Evolutionary conservation across 768 basidiomycete species (phyloP), one percentile per base, ranked within the genome.

Genomic region (Hygrophorus russula): DNA sequence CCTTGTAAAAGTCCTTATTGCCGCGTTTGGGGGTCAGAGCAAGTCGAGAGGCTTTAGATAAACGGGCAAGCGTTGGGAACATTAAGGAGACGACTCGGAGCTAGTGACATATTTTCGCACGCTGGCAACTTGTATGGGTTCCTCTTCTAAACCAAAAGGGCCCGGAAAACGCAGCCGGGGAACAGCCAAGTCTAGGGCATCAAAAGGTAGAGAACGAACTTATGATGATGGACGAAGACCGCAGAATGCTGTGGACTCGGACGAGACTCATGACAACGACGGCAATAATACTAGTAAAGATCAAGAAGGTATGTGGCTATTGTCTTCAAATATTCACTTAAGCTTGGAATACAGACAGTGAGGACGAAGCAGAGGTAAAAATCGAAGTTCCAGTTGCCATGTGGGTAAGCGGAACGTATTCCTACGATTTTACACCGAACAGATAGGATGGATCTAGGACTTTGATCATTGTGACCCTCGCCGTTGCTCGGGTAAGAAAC

Each of bases 1-100:
- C 94, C 63, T 98, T 98, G 72, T 96, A 97, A 59, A 72, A 97
- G 57, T 99, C 90, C 56, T 97, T 98, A 67, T 96, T 96, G 12
- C 77, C 94, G 37, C 80, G 66, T 60, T 97, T 97, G 0, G 87
- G 70, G 0, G 83, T 91, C 39, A 98, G 67, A 2, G 91, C 76
- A 18, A 78, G 69, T 44, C 94, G 71, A 0, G 86, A 89, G 15
- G 92, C 92, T 56, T 91, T 93, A 27, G 85, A 86, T 2, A 81
- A 66, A 44, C 76, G 67, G n/a, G 65, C 68, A 12, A 74, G 58
- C 15, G 88, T 82, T 4, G 84, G 74, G 54, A 78, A 71, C 86
- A 89, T 89, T 35, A 49, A 15, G 17, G 17, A 27, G 12, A 20
- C n/a, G 3, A 10, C n/a, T n/a, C 32, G 11, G 18, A 14, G 18